Evolutionary conservation across 805 yeast species (phyloP).

Genomic region (Wickerhamomyces strasburgensis): DNA sequence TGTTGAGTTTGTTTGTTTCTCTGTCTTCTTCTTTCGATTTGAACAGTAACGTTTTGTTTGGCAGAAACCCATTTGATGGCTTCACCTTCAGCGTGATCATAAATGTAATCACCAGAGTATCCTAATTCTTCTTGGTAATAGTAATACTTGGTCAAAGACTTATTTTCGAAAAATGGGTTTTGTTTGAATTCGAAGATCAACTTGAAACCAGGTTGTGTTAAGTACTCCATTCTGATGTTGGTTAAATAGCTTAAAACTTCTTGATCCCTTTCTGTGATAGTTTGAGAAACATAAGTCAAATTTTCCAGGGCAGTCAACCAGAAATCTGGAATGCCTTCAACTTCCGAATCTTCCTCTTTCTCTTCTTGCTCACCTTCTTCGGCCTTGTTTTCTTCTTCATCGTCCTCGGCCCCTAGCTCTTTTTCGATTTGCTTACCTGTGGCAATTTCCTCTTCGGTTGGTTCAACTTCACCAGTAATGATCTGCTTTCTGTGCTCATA

Average conservation of each 20-base stretch:
- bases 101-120: conserved; percentile 91
- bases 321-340: conserved; percentile 84
- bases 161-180: conserved; percentile 76
- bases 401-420: conserved; percentile 42
- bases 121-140: conserved; percentile 93
- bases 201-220: conserved; percentile 83
- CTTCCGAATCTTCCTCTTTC: conserved; percentile 38
- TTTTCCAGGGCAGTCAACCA: conserved; percentile 96
- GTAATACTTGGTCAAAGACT: conserved; percentile 74
- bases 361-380: conserved; percentile 38
- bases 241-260: conserved; percentile 67
- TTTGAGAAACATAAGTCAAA: conserved; percentile 71
- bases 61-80: conserved; percentile 79
- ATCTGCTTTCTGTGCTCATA: conserved; percentile 69
- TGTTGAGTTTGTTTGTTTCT: conserved; percentile 95
- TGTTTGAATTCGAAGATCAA: conserved; percentile 74
- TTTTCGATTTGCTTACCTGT: conserved; percentile 71
- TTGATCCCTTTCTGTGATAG: conserved; percentile 84
- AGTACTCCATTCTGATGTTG: conserved; percentile 74
- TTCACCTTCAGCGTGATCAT: conserved; percentile 93
- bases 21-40: conserved; percentile 92
- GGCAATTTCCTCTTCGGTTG: conserved; percentile 71
- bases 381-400: conserved; percentile 36
- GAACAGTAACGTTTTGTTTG: conserved; percentile 78
- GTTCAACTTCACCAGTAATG: conserved; percentile 69